Conservation (phyloP, 2,329 filamentous ascomycete genomes). For the Aspergillus versicolor region DNA sequence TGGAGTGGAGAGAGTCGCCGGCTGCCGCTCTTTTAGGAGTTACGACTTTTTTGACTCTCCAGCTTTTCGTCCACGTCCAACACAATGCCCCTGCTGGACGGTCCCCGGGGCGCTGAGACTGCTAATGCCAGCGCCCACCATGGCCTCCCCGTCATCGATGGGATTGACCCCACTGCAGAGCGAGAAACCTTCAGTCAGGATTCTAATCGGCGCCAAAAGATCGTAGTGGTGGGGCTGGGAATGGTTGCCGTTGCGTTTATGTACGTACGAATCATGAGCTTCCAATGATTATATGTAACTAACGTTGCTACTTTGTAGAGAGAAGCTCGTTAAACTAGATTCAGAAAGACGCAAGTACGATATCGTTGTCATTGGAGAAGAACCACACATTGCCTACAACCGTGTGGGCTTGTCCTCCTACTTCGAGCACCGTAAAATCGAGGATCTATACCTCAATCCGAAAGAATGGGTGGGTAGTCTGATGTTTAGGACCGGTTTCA, state of each 20-base stretch:
- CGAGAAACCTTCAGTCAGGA: constrained; percentile 5
- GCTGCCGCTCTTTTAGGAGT: background rate
- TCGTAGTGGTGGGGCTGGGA: constrained; percentile 82
- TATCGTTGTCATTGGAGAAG: constrained; percentile 82
- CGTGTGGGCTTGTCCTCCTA: constrained; percentile 85
- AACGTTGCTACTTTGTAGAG: constrained; percentile 50
- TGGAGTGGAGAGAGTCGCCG: background rate
- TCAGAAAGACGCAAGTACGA: constrained; percentile 72
- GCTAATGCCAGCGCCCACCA: constrained; percentile 22
- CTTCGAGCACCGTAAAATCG: constrained; percentile 80
- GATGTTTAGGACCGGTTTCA: too few relatives aligned
- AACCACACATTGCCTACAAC: constrained; percentile 85
- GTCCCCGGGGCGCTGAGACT: constrained; percentile 24
- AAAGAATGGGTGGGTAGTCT: constrained; percentile 67
- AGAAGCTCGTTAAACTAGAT: constrained; percentile 86
- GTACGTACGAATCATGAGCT: constrained; percentile 53
- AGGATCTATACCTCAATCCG: constrained; percentile 85
- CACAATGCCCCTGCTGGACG: constrained; percentile 33
- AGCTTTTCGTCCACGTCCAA: background rate
- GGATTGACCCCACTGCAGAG: constrained; percentile 6
- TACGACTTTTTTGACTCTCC: background rate
- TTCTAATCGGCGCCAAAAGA: constrained; percentile 51
- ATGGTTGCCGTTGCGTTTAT: constrained; percentile 92
- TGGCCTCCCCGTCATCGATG: constrained; percentile 7
- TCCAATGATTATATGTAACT: background rate